Evolutionary conservation across 345 rosid species (phyloP), one percentile per base, ranked within the genome.

Genomic region (Draba incana): DNA sequence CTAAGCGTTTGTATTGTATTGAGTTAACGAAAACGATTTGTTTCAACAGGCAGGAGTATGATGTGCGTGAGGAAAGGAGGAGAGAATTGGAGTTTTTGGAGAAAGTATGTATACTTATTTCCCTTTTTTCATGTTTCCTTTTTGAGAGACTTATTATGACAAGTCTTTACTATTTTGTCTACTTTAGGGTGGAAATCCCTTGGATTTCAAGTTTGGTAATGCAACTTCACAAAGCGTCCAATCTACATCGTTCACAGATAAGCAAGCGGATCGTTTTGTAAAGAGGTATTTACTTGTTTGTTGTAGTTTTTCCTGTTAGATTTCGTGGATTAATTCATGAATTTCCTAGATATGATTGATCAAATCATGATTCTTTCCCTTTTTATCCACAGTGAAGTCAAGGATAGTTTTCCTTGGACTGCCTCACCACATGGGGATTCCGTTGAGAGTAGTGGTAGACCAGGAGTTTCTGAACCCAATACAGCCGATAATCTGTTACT

Each of bases 151-250:
- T 66, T 48, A 54, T 62, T 9, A 15, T 59, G 63, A 68, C 31
- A 67, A 62, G 75, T 10, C 15, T 60, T 68, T 35, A 51, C 55
- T 61, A 6, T 70, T 64, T 41, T 70, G 45, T 25, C 61, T 76
- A 5, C 67, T 71, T 62, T 80, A 94, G 99, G 98, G 99, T 60
- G 99, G 99, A 47, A 89, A 91, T 86, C 99, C 99, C 11, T 82
- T 94, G 83, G 98, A 94, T 76, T 94, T 89, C 81, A 91, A 89
- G 79, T 88, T 86, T 75, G 86, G 81, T 63, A 83, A 72, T 79
- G 85, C 81, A 63, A 77, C 85, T 64, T 89, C 96, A 3, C 82
- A 79, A 60, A 91, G 96, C 74, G 86, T 88, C 69, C 99, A 94
- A 76, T 94, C 99, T 72, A 86, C 97, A 24, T 89, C 97, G 45